Evolutionary conservation across 1,139 yeast species (phyloP).

Genomic region (Scheffersomyces lignicola): DNA sequence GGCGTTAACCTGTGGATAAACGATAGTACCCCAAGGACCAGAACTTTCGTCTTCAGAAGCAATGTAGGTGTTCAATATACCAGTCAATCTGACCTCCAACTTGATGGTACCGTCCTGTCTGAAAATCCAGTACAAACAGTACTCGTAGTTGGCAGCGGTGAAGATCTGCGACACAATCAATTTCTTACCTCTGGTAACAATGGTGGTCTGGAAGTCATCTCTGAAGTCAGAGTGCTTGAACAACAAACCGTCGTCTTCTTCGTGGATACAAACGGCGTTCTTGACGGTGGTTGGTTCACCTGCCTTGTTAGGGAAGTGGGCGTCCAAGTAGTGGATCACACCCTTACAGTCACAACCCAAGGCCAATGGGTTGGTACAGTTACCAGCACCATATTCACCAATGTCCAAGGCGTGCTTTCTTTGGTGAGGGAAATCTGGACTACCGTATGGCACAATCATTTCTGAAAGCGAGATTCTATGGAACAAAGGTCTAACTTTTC

Average conservation of each 20-base stretch:
- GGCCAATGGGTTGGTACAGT: slow-evolving; percentile 75
- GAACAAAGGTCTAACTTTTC: slow-evolving; percentile 67
- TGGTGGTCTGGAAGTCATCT: slow-evolving; percentile 73
- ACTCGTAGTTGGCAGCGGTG: slow-evolving; percentile 85
- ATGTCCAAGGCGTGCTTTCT: slow-evolving; percentile 84
- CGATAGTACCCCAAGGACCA: slow-evolving; percentile 79
- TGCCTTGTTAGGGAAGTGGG: slow-evolving; percentile 61
- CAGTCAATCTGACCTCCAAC: slow-evolving; percentile 76
- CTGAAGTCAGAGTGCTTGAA: slow-evolving; percentile 84
- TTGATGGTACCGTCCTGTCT: slow-evolving; percentile 83
- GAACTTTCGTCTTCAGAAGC: slow-evolving; percentile 62
- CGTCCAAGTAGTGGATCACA: slow-evolving; percentile 78
- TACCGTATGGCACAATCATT: slow-evolving; percentile 85
- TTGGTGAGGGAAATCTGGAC: slow-evolving; percentile 77
- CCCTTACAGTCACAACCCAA: slow-evolving; percentile 87
- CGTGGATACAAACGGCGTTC: slow-evolving; percentile 81
- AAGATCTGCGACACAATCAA: slow-evolving; percentile 75
- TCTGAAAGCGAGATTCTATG: slow-evolving; percentile 77
- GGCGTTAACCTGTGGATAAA: slow-evolving; percentile 78
- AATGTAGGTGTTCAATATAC: slow-evolving; percentile 71
- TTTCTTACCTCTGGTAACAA: slow-evolving; percentile 73
- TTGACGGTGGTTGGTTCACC: slow-evolving; percentile 72
- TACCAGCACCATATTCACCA: slow-evolving; percentile 88
- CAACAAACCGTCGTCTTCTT: slow-evolving; percentile 77
- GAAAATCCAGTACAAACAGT: slow-evolving; percentile 79